These are phyloP conservation scores for Epicoccum nigrum DNA, from an alignment of 2,329 filamentous ascomycete genomes.

Conservation along the genomic window DNA sequence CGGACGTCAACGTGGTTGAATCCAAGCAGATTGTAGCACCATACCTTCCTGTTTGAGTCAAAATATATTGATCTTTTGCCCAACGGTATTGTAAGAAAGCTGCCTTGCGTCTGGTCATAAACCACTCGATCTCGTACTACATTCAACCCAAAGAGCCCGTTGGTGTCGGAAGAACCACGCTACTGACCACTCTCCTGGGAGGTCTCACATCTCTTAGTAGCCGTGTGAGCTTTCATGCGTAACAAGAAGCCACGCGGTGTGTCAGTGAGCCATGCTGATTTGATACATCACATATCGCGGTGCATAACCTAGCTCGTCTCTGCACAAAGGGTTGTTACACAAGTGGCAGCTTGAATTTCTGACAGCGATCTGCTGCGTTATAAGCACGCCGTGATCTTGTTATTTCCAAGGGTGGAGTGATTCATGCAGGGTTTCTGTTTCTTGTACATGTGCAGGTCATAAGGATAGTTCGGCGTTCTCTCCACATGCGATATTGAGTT, in stretches of 20 bases:
- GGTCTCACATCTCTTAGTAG: slow-evolving; percentile 16
- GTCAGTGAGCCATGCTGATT: slow-evolving; percentile 31
- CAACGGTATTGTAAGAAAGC: slow-evolving; percentile 27
- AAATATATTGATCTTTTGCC: slow-evolving; percentile 4
- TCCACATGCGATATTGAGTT: not conserved
- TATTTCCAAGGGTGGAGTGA: not conserved
- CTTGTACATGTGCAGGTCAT: not conserved
- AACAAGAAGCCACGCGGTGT: slow-evolving; percentile 24
- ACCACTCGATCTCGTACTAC: slow-evolving; percentile 30
- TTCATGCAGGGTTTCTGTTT: slow-evolving; percentile 16
- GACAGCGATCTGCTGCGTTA: slow-evolving; percentile 23
- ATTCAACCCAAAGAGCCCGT: slow-evolving; percentile 1
- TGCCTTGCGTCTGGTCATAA: slow-evolving; percentile 23
- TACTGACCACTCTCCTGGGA: slow-evolving; percentile 12
- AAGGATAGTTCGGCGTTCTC: not conserved
- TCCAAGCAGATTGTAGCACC: slow-evolving; percentile 16
- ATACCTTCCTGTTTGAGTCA: slow-evolving; percentile 12
- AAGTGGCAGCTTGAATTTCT: slow-evolving; percentile 22
- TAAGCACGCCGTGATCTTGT: not conserved
- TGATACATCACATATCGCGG: slow-evolving; percentile 36
- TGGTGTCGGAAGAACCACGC: slow-evolving; percentile 11
- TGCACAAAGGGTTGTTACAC: slow-evolving; percentile 19
- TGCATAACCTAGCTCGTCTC: slow-evolving; percentile 47
- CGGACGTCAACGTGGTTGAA: slow-evolving; percentile 6
- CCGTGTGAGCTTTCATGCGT: slow-evolving; percentile 31